Evolutionary conservation across 2,329 filamentous ascomycete genomes (phyloP).

Genomic region (Thelonectria rubi): DNA sequence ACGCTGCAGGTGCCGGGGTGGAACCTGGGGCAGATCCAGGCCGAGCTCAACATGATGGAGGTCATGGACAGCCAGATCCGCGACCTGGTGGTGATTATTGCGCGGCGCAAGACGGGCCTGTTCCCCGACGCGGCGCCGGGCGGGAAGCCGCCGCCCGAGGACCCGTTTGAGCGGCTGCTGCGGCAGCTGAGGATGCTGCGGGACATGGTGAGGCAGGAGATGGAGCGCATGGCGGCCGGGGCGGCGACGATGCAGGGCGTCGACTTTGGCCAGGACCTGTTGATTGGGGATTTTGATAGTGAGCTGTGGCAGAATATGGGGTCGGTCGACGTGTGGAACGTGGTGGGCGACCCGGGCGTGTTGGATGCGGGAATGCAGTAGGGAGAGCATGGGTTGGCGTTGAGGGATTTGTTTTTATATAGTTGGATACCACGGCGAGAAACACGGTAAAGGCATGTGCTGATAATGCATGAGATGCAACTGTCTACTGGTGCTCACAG

Average conservation of each 20-base stretch:
- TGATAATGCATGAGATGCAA: too few species aligned
- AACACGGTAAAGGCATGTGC: too few species aligned
- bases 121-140: constrained; percentile 25
- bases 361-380: constrained; percentile 30
- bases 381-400: not conserved
- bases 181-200: constrained; percentile 45
- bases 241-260: constrained; percentile 31
- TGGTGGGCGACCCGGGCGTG: constrained; percentile 42
- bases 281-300: constrained; percentile 37
- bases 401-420: not conserved
- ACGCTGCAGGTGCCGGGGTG: constrained; percentile 57
- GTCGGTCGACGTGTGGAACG: constrained; percentile 40
- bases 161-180: constrained; percentile 46
- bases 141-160: constrained; percentile 35
- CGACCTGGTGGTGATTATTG: constrained; percentile 44
- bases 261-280: constrained; percentile 35
- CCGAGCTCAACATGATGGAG: constrained; percentile 46
- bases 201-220: constrained; percentile 45
- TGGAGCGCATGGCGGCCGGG: constrained; percentile 39
- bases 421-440: not conserved
- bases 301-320: constrained; percentile 42
- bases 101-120: constrained; percentile 42
- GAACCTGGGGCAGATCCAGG: constrained; percentile 51
- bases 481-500: too few species aligned
- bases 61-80: constrained; percentile 43